These are phyloP conservation scores for Ganoderma leucocontextum DNA, from an alignment of 1,284 basidiomycete species.

Conservation along the genomic window DNA sequence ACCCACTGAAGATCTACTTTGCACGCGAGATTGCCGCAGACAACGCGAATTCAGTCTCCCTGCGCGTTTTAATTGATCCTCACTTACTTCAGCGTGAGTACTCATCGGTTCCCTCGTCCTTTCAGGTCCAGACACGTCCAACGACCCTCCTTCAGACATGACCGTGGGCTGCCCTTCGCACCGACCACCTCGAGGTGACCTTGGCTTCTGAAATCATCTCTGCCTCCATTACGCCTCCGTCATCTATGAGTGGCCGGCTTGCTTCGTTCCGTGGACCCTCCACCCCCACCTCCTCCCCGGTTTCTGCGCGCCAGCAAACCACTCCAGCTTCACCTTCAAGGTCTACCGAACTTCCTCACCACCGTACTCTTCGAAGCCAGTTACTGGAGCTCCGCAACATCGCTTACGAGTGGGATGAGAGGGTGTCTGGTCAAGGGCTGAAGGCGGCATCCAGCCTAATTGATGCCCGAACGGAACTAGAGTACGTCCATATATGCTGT, in stretches of 20 bases:
- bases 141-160: not conserved
- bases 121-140: not conserved
- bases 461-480: conserved; percentile 78
- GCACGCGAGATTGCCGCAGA: conserved; percentile 29
- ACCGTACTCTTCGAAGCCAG: conserved; percentile 70
- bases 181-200: not conserved
- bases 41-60: not conserved
- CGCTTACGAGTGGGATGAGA: conserved; percentile 77
- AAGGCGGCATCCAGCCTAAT: conserved; percentile 69
- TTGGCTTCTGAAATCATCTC: not conserved
- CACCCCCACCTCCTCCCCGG: conserved; percentile 72
- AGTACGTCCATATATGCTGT: conserved; percentile 55
- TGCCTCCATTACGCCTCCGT: not conserved
- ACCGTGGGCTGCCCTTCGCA: not conserved
- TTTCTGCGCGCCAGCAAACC: conserved; percentile 49
- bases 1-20: conserved; percentile 20
- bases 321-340: conserved; percentile 63
- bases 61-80: conserved; percentile 5
- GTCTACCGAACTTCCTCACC: conserved; percentile 69
- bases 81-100: conserved; percentile 19
- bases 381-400: conserved; percentile 69
- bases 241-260: conserved; percentile 54
- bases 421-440: conserved; percentile 78
- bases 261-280: conserved; percentile 82
- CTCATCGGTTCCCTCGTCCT: conserved; percentile 1